Base-by-base conservation (phyloP, 306 rosid species). In the Sesbania bispinosa region DNA sequence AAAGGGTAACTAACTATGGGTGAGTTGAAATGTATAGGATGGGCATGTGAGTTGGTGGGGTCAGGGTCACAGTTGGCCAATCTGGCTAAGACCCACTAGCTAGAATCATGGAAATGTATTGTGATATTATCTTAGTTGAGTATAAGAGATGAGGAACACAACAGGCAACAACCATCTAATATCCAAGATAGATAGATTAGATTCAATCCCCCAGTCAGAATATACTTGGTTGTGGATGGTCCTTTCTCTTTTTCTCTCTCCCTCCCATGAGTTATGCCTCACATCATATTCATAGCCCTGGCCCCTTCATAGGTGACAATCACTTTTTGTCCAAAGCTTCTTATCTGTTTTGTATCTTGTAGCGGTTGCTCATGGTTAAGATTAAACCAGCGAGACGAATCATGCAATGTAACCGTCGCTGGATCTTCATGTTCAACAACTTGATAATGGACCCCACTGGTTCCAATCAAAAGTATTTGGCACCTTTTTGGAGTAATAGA, bases 11-110 rank as follows among this genome's bases (percentile, higher is more conserved):
- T 15, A 74, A 48, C 11, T 7, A 59, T 7, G 69, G 68, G 18
- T 13, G 63, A 62, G 60, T 52, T 24, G 50, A 62, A 63, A 47
- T 42, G 75, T 29, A 65, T 73, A 79, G 77, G 65, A 51, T 83
- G 87, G 81, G 87, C 86, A 85, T 92, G 93, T 89, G 92, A 63
- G 86, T 66, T 79, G 85, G 92, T 87, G 76, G 93, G 97, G 89
- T 18, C 84, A 77, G 32, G 45, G 71, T 48, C 20, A 77, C 63
- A 85, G 87, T 85, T 62, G 88, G 86, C 88, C 88, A 60, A 79
- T 84, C 88, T 83, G 82, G 75, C 85, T 39, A 51, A 47, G 76
- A 33, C 84, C 80, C 73, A 38, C 36, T n/a, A 62, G 30, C 88
- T 74, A 77, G 78, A 84, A 82, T 85, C 76, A 81, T 83, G 71